Evolutionary conservation across 1,284 basidiomycete species (phyloP), one percentile per base, ranked within the genome.

Genomic region (Moesziomyces globuligerus): DNA sequence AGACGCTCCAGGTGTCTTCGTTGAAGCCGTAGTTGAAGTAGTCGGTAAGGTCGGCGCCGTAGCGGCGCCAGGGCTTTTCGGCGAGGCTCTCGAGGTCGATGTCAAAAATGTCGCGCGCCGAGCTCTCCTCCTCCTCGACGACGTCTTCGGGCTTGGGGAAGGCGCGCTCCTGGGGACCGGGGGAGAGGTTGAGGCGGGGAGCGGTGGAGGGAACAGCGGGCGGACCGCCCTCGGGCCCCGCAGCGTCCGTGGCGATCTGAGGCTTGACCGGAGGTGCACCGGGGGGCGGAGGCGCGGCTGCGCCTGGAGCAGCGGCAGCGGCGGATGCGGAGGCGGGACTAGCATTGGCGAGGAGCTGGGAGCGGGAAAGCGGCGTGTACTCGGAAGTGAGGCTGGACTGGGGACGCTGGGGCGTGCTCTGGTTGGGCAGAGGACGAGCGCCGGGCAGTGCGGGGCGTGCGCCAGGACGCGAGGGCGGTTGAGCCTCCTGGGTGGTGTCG

Each of bases 11-110:
- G 18, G 90, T 91, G 13, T 93, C 87, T 84, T 99, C 96, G 83
- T 98, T 95, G 81, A 98, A 98, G 0, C 96, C 96, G 77, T 97
- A 98, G 84, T 99, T 98, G 85, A 98, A 99, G 90, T 93, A 99
- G 84, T 98, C 95, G 74, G 91, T 91, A 55, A 98, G 86, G 84
- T 98, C 93, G 7, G 92, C 90, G 17, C 96, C 96, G 9, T 94
- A 91, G 52, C 90, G 85, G 58, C 95, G 86, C 96, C 96, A 99
- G 3, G 91, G 90, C 82, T 96, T 95, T 21, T 90, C 85, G 11
- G 80, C 73, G 82, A 98, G 86, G 21, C 90, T 88, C 23, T 86
- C 87, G 47, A 97, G 81, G 82, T 98, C 95, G 41, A 95, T 87
- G 64, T 98, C 93, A 44, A 94, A 89, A 48, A 97, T 91, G 7